Percentiles rank a stretch among this genome's conserved stretches.
These are phyloP conservation scores for Lolium multiflorum DNA, from an alignment of 176 grass and related monocot genomes.

Conservation along the genomic window DNA sequence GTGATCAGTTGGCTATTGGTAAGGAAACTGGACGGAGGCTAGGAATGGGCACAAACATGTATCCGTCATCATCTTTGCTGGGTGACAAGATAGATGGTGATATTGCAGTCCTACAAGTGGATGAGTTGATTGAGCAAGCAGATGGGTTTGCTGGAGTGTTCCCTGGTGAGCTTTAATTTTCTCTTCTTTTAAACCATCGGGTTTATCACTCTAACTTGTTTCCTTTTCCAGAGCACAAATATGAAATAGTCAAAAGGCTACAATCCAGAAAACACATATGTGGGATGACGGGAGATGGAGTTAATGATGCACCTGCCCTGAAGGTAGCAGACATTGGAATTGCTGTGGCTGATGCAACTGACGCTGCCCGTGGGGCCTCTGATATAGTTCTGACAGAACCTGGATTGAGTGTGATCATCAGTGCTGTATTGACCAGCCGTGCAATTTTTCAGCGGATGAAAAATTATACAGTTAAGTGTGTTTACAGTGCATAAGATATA, in stretches of 20 bases:
- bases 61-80: slow-evolving; percentile 66
- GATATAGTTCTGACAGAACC: slow-evolving; percentile 72
- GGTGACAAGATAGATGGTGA: slow-evolving; percentile 58
- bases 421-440: slow-evolving; percentile 62
- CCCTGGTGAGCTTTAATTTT: slow-evolving; percentile 48
- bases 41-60: slow-evolving; percentile 74
- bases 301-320: slow-evolving; percentile 67
- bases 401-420: slow-evolving; percentile 74
- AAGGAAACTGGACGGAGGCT: slow-evolving; percentile 69
- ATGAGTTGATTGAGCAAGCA: slow-evolving; percentile 62
- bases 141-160: slow-evolving; percentile 73
- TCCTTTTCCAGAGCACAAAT: slow-evolving; percentile 62
- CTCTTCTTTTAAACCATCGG: slow-evolving; percentile 1
- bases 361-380: slow-evolving; percentile 63
- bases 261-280: slow-evolving; percentile 74
- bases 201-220: slow-evolving; percentile 39
- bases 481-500: slow-evolving; percentile 17
- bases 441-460: slow-evolving; percentile 76
- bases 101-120: slow-evolving; percentile 55
- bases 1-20: slow-evolving; percentile 74
- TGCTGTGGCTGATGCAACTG: slow-evolving; percentile 68
- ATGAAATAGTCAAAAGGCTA: slow-evolving; percentile 65
- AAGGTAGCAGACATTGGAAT: slow-evolving; percentile 71
- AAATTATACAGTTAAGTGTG: slow-evolving; percentile 62
- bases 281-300: slow-evolving; percentile 74